A percentile compares a stretch with the other conserved stretches of the same genome.
Evolutionary conservation across 1,139 yeast species (phyloP).

Genomic region (Nakaseomyces sp.): DNA sequence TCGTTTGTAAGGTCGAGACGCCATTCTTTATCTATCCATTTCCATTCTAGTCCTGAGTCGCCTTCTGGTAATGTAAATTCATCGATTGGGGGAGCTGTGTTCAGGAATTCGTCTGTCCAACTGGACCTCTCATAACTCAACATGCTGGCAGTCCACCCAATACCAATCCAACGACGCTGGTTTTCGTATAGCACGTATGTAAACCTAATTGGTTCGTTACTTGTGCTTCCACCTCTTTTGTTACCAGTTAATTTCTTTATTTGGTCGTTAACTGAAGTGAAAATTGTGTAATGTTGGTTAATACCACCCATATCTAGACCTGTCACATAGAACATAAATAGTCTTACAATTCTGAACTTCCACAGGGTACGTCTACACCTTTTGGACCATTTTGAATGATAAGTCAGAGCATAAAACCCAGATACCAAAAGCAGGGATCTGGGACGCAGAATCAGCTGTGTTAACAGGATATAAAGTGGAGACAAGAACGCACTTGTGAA

Average conservation of each 20-base stretch:
- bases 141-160: constrained; percentile 93
- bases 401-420: constrained; percentile 62
- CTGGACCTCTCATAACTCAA: constrained; percentile 88
- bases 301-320: constrained; percentile 73
- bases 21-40: constrained; percentile 94
- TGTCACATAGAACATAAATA: constrained; percentile 70
- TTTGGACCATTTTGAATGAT: constrained; percentile 75
- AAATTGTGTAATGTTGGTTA: constrained; percentile 29
- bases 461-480: constrained; percentile 69
- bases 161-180: constrained; percentile 95
- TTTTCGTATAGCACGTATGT: constrained; percentile 92
- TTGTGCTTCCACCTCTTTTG: constrained; percentile 14
- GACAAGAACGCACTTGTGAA: constrained; percentile 82
- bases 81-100: constrained; percentile 73
- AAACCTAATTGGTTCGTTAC: constrained; percentile 59
- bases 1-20: constrained; percentile 80
- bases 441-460: constrained; percentile 65
- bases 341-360: constrained; percentile 66
- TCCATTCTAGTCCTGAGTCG: constrained; percentile 69
- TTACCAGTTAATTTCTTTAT: constrained; percentile 17
- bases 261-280: constrained; percentile 26
- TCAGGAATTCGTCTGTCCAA: constrained; percentile 94
- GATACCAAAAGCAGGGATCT: constrained; percentile 49
- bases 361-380: constrained; percentile 74
- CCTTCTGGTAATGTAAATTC: constrained; percentile 70